These are phyloP conservation scores for Raffaelea arxii DNA, from an alignment of 2,329 filamentous ascomycete species.

Conservation along the genomic window DNA sequence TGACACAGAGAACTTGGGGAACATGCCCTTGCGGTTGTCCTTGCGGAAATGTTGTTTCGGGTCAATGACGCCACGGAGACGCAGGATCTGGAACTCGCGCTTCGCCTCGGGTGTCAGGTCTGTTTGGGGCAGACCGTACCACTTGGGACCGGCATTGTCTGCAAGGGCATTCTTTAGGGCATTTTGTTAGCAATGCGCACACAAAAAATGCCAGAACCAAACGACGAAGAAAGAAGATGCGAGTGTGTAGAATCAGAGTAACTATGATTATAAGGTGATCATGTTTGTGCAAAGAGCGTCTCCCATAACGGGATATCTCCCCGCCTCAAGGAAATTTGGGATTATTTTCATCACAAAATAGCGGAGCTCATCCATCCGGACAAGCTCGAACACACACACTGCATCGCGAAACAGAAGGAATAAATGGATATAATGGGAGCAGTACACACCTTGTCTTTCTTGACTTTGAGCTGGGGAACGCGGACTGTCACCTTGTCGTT, in stretches of 20 bases:
- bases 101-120: slow-evolving; percentile 69
- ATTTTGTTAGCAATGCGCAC: slow-evolving; percentile 12
- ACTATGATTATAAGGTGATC: slow-evolving; percentile 56
- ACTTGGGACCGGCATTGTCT: slow-evolving; percentile 64
- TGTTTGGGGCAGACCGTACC: slow-evolving; percentile 84
- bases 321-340: slow-evolving; percentile 62
- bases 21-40: slow-evolving; percentile 56
- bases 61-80: slow-evolving; percentile 82
- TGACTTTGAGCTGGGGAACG: slow-evolving; percentile 7
- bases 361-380: background rate
- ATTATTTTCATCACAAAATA: slow-evolving; percentile 63
- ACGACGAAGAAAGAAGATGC: slow-evolving; percentile 23
- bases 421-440: background rate
- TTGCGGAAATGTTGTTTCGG: slow-evolving; percentile 90
- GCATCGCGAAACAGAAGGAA: background rate
- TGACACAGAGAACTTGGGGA: slow-evolving; percentile 79
- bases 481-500: background rate
- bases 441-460: slow-evolving; percentile 22
- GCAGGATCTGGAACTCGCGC: slow-evolving; percentile 78
- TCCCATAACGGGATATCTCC: slow-evolving; percentile 71
- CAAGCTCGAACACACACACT: background rate
- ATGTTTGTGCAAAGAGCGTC: slow-evolving; percentile 55
- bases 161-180: slow-evolving; percentile 19
- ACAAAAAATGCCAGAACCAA: slow-evolving; percentile 6
- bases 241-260: slow-evolving; percentile 48